Evolutionary conservation across 805 yeast genomes (phyloP).

Genomic region (Metschnikowia drakensbergensis): DNA sequence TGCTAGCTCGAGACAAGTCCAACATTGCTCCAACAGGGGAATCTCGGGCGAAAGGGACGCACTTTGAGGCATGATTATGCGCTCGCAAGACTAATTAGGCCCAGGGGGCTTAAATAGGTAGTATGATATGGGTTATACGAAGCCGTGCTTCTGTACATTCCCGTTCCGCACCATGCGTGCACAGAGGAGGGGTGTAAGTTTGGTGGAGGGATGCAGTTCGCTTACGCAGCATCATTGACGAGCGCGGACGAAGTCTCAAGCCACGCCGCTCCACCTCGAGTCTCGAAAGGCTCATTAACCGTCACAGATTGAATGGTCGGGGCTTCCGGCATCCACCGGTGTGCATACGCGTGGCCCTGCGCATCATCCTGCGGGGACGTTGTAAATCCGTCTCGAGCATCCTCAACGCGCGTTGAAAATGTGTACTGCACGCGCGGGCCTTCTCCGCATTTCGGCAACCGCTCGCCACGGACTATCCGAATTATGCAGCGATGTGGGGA

Average conservation of each 20-base stretch:
- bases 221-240: not conserved
- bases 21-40: not conserved
- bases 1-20: not conserved
- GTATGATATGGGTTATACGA: not conserved
- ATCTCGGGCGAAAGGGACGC: not conserved
- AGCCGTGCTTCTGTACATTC: not conserved
- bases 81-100: slow-evolving; percentile 6
- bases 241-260: not conserved
- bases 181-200: slow-evolving; percentile 6
- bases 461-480: not conserved
- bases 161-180: slow-evolving; percentile 6
- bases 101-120: slow-evolving; percentile 6
- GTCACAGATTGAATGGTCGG: too few relatives aligned
- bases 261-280: not conserved
- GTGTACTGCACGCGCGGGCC: not conserved
- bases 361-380: slow-evolving; percentile 2
- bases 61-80: not conserved
- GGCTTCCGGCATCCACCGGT: not conserved
- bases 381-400: slow-evolving; percentile 2
- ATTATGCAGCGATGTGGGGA: slow-evolving; percentile 4
- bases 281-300: too few relatives aligned
- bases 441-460: slow-evolving; percentile 4
- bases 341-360: not conserved
- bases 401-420: not conserved
- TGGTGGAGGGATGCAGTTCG: not conserved